phyloP scores from a whole-genome alignment of 257 asterid species.

The Solanum infundibuliforme region DNA sequence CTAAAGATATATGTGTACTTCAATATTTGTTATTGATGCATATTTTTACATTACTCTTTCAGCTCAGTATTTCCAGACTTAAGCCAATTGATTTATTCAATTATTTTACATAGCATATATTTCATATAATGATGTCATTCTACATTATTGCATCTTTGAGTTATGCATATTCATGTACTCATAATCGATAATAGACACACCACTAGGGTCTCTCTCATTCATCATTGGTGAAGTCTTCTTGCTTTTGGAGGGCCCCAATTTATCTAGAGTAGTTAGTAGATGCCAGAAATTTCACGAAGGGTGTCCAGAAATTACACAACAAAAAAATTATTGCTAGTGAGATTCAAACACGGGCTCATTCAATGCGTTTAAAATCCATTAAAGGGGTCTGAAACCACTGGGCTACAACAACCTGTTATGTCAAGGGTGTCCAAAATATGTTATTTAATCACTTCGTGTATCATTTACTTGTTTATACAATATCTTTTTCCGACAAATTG shows the following conservation, averaged over 20 bases:
- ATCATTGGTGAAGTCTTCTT: neutral
- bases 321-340: too few relatives aligned
- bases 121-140: neutral
- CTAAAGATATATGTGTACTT: too few relatives aligned
- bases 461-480: neutral
- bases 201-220: neutral
- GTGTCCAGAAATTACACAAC: too few relatives aligned
- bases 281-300: fast-evolving
- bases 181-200: fast-evolving
- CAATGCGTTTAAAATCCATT: neutral
- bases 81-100: neutral
- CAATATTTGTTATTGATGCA: neutral
- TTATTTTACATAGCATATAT: too few relatives aligned
- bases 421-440: too few relatives aligned
- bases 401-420: fast-evolving
- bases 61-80: too few relatives aligned
- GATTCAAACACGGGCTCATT: too few relatives aligned
- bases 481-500: too few relatives aligned
- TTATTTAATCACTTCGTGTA: too few relatives aligned
- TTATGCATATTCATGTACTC: neutral
- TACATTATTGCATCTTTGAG: too few relatives aligned
- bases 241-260: fast-evolving
- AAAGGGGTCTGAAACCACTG: neutral
- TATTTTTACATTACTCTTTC: too few relatives aligned
- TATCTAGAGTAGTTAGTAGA: neutral